These are phyloP conservation scores for Fraxinus ornus DNA, from an alignment of 305 asterid genomes.

Conservation along the genomic window DNA sequence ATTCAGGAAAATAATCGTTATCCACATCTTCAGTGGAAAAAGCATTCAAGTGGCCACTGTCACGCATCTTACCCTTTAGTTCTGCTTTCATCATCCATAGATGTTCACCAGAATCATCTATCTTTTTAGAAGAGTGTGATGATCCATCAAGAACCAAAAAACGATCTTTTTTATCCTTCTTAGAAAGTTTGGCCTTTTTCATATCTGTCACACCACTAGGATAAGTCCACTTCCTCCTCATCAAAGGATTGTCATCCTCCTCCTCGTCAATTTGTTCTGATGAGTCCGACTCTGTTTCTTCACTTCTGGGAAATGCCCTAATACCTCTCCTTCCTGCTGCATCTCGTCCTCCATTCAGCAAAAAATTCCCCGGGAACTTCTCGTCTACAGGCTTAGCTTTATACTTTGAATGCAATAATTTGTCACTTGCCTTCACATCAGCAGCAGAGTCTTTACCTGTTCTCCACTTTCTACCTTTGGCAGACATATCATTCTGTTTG, in stretches of 20 bases:
- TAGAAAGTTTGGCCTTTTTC: slow-evolving; percentile 47
- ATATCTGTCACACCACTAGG: slow-evolving; percentile 61
- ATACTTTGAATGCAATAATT: slow-evolving; percentile 46
- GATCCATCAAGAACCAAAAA: slow-evolving; percentile 51
- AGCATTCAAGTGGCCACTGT: slow-evolving; percentile 49
- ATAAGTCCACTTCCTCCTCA: slow-evolving; percentile 95
- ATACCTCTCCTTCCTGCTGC: slow-evolving; percentile 41
- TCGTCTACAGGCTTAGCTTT: slow-evolving; percentile 48
- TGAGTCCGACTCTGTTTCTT: slow-evolving; percentile 95
- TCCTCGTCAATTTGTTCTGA: slow-evolving; percentile 71
- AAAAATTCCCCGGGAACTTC: slow-evolving; percentile 39
- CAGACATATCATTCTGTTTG: slow-evolving; percentile 47
- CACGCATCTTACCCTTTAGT: slow-evolving; percentile 71
- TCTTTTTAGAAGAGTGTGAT: slow-evolving; percentile 37
- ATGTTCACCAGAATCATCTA: slow-evolving; percentile 42
- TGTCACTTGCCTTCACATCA: slow-evolving; percentile 44
- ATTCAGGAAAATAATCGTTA: slow-evolving; percentile 46
- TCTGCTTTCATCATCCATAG: slow-evolving; percentile 45
- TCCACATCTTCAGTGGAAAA: slow-evolving; percentile 44
- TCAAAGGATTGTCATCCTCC: slow-evolving; percentile 77
- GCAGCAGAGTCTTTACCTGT: slow-evolving; percentile 53
- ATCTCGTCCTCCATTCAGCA: slow-evolving; percentile 55
- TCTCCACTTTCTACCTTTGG: slow-evolving; percentile 62
- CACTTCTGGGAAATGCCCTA: slow-evolving; percentile 46
- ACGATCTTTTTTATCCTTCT: slow-evolving; percentile 52